These are phyloP conservation scores for Phoma sp. DNA, from an alignment of 2,329 filamentous ascomycete species.

Conservation along the genomic window DNA sequence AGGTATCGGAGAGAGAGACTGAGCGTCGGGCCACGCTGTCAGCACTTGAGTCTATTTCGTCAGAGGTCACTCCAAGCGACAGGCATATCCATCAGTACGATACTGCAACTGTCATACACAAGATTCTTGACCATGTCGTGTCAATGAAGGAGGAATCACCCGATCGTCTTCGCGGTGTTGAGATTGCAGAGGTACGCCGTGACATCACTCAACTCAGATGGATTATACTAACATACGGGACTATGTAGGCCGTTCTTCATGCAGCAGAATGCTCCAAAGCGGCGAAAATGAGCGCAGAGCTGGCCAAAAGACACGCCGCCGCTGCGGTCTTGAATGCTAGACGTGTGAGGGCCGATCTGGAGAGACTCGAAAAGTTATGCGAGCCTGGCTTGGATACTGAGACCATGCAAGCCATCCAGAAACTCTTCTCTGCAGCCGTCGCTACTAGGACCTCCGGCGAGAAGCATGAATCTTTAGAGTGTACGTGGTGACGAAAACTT, in stretches of 20 bases:
- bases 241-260: slow-evolving; percentile 29
- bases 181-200: slow-evolving; percentile 34
- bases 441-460: background rate
- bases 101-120: slow-evolving; percentile 16
- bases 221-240: slow-evolving; percentile 19
- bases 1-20: background rate
- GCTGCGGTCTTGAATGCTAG: slow-evolving; percentile 29
- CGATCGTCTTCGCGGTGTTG: slow-evolving; percentile 25
- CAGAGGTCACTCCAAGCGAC: background rate
- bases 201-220: too few relatives aligned
- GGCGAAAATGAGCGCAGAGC: slow-evolving; percentile 25
- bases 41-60: background rate
- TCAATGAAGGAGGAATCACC: slow-evolving; percentile 14
- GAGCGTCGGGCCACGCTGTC: background rate
- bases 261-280: slow-evolving; percentile 24
- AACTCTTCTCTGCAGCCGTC: slow-evolving; percentile 3
- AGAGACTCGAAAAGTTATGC: slow-evolving; percentile 18
- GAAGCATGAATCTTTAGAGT: background rate
- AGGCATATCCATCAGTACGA: slow-evolving; percentile 1
- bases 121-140: slow-evolving; percentile 22
- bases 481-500: background rate
- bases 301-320: slow-evolving; percentile 28
- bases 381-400: slow-evolving; percentile 19
- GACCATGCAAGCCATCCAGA: slow-evolving; percentile 17
- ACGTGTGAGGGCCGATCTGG: slow-evolving; percentile 15